Evolutionary conservation across 441 rosid species (phyloP).

Genomic region (Macaranga tanarius): DNA sequence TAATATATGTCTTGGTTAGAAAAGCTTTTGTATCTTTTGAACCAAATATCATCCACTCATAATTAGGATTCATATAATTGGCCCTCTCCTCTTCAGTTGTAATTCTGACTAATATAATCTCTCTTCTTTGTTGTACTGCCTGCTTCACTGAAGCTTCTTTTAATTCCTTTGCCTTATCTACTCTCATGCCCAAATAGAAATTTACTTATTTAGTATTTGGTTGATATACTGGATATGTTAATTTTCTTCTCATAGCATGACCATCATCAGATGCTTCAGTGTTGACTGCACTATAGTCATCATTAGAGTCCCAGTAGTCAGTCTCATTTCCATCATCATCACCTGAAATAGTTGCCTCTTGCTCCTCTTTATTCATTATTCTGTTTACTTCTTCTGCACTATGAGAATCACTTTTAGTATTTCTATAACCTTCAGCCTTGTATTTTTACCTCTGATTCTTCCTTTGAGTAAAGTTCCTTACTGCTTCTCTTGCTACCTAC

Average conservation of each 20-base stretch:
- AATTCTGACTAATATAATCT: not conserved
- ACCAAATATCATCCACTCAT: not conserved
- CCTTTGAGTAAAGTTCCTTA: too few relatives aligned
- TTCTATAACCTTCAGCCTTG: not conserved
- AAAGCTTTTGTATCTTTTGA: not conserved
- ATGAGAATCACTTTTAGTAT: not conserved
- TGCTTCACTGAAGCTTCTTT: not conserved
- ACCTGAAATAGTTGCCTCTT: not conserved
- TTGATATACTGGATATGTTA: not conserved
- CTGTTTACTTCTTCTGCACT: too few relatives aligned
- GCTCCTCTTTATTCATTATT: not conserved
- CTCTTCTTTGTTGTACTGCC: not conserved
- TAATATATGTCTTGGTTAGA: not conserved
- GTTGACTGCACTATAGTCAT: not conserved
- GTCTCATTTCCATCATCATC: not conserved
- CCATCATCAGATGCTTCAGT: not conserved
- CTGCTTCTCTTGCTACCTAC: not conserved
- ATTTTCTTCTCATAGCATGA: not conserved
- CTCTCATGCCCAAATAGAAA: not conserved
- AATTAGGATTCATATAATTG: too few relatives aligned
- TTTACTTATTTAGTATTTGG: not conserved
- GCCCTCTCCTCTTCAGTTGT: not conserved
- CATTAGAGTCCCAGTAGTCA: not conserved
- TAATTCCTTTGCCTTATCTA: not conserved
- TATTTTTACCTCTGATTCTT: not conserved